Conservation (phyloP, 768 basidiomycete species). For the Russula ochroleuca region DNA sequence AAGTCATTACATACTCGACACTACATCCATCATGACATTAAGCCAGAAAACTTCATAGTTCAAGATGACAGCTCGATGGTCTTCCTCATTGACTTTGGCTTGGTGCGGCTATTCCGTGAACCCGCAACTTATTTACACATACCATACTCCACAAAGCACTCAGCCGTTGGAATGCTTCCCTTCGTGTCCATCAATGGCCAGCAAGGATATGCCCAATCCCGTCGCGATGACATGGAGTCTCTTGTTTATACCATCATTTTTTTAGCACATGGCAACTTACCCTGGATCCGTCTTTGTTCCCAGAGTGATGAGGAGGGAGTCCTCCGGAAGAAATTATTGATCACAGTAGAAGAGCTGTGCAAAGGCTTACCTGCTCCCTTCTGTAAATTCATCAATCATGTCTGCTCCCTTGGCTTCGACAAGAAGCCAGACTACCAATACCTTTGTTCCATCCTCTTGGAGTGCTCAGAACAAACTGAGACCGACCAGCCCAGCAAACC, state of each 20-base stretch:
- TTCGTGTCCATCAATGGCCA: not conserved
- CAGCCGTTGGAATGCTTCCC: not conserved
- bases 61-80: not conserved
- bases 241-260: not conserved
- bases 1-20: not conserved
- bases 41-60: not conserved
- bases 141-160: not conserved
- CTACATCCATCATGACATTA: not conserved
- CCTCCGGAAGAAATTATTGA: not conserved
- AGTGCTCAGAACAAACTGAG: not conserved
- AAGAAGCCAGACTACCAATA: constrained; percentile 3
- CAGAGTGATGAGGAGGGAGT: not conserved
- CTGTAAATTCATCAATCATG: not conserved
- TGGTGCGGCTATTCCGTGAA: not conserved
- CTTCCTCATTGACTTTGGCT: not conserved
- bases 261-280: not conserved
- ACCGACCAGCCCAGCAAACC: not conserved
- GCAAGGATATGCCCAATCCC: not conserved
- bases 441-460: not conserved
- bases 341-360: not conserved
- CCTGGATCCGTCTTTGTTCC: not conserved
- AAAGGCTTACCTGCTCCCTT: not conserved
- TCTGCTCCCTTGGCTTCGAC: not conserved
- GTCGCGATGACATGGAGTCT: not conserved
- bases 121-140: not conserved